These are phyloP conservation scores for Laburnicola sp. DNA, from an alignment of 2,329 filamentous ascomycete species.

Conservation along the genomic window DNA sequence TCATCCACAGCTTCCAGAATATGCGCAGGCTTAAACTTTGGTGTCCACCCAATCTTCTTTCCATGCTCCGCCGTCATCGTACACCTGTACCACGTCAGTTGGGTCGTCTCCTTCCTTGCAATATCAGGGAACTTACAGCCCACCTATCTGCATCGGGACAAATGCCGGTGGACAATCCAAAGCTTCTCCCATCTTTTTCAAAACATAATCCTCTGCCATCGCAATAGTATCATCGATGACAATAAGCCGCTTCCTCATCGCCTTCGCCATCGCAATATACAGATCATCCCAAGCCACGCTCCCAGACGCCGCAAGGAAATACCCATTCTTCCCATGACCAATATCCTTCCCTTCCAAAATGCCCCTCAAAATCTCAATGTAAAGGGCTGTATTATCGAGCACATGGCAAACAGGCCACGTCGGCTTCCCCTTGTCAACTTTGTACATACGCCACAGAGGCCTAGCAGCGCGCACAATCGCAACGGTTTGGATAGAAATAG, in stretches of 20 bases:
- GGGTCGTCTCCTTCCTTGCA: not conserved
- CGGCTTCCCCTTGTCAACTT: conserved; percentile 47
- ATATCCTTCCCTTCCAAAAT: conserved; percentile 49
- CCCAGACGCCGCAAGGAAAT: conserved; percentile 56
- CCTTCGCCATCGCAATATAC: conserved; percentile 51
- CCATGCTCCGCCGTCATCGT: conserved; percentile 50
- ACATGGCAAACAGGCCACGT: conserved; percentile 60
- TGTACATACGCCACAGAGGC: conserved; percentile 47
- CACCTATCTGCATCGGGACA: conserved; percentile 50
- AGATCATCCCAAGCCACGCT: conserved; percentile 56
- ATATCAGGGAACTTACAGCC: conserved; percentile 42
- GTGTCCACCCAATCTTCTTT: conserved; percentile 52
- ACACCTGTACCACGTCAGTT: conserved; percentile 39
- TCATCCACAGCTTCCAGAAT: conserved; percentile 52
- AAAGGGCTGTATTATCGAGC: conserved; percentile 52
- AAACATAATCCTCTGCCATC: conserved; percentile 39
- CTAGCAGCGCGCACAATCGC: conserved; percentile 54
- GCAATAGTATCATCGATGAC: conserved; percentile 46
- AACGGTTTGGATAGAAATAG: conserved; percentile 56
- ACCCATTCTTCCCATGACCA: conserved; percentile 51
- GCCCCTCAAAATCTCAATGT: conserved; percentile 50
- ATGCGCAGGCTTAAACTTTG: conserved; percentile 49
- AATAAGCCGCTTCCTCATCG: conserved; percentile 47
- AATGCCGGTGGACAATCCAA: conserved; percentile 41
- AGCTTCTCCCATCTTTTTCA: conserved; percentile 50